Evolutionary conservation across 2,329 filamentous ascomycete species (phyloP).

Genomic region (Catunica adiposa): DNA sequence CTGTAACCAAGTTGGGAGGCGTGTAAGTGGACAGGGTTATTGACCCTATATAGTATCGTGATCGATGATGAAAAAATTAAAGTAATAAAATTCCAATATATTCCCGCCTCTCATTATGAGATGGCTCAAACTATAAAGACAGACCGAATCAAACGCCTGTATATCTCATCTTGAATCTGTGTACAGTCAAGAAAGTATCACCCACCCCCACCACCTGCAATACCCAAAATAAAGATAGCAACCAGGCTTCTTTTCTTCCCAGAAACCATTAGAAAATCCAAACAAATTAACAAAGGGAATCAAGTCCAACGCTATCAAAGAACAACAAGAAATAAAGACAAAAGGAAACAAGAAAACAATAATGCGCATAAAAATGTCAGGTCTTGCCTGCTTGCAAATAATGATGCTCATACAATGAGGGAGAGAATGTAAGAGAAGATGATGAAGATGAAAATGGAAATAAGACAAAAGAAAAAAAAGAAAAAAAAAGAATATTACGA

Average conservation of each 20-base stretch:
- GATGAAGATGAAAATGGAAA: not conserved
- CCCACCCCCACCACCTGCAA: too few species aligned
- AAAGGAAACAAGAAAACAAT: not conserved
- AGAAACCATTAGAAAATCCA: too few species aligned
- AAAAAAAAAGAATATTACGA: not conserved
- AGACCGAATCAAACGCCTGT: not conserved
- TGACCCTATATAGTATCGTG: not conserved
- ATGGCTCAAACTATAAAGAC: not conserved
- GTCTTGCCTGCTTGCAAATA: not conserved
- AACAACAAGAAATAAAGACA: not conserved
- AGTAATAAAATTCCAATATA: not conserved
- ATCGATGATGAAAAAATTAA: not conserved
- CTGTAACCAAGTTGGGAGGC: not conserved
- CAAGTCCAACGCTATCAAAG: not conserved
- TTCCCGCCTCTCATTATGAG: not conserved
- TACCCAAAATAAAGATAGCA: too few species aligned
- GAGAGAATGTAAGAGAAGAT: not conserved
- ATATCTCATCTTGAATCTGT: too few species aligned
- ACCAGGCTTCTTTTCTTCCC: too few species aligned
- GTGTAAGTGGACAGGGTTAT: not conserved
- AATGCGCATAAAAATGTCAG: not conserved
- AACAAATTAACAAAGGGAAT: not conserved
- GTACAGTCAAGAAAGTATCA: too few species aligned
- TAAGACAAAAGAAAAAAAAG: not conserved
- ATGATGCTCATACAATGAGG: not conserved